Conservation (phyloP, 805 yeast genomes). For the Candida chilensis region DNA sequence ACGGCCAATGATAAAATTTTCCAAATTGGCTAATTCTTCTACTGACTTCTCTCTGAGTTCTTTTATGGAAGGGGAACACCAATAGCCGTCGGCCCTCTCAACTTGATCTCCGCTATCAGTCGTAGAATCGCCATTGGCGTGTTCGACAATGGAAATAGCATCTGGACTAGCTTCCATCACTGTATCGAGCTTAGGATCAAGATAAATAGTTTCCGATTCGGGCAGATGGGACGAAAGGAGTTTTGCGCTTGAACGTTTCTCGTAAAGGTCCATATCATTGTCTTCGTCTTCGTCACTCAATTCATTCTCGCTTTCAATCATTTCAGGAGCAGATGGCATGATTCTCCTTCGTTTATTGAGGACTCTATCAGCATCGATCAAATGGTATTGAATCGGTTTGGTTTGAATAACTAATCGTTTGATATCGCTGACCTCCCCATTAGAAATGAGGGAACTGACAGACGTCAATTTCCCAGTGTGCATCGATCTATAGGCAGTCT, state of each 20-base stretch:
- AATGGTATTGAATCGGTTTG: constrained; percentile 28
- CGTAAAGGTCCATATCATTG: constrained; percentile 4
- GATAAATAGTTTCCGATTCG: neutral
- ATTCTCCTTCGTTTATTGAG: constrained; percentile 21
- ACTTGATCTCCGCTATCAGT: neutral
- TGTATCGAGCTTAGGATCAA: no score
- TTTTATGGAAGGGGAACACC: constrained; percentile 62
- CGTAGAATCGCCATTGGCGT: neutral
- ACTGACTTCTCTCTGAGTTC: constrained; percentile 33
- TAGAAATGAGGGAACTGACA: neutral
- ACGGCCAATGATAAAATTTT: constrained; percentile 63
- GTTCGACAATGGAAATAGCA: no score
- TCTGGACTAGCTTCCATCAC: no score
- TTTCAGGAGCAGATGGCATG: constrained; percentile 7
- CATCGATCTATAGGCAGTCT: neutral
- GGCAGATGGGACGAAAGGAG: no score
- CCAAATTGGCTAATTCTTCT: constrained; percentile 42
- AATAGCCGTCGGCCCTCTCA: constrained; percentile 33
- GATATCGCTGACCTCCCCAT: constrained; percentile 14
- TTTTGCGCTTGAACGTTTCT: no score
- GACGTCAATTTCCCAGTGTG: neutral
- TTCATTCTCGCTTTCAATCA: constrained; percentile 7
- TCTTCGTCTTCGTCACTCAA: constrained; percentile 15
- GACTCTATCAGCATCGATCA: constrained; percentile 30
- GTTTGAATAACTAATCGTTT: constrained; percentile 27